phyloP scores from a whole-genome alignment of 78 protist species.

The Dictyostelium capitatum region DNA sequence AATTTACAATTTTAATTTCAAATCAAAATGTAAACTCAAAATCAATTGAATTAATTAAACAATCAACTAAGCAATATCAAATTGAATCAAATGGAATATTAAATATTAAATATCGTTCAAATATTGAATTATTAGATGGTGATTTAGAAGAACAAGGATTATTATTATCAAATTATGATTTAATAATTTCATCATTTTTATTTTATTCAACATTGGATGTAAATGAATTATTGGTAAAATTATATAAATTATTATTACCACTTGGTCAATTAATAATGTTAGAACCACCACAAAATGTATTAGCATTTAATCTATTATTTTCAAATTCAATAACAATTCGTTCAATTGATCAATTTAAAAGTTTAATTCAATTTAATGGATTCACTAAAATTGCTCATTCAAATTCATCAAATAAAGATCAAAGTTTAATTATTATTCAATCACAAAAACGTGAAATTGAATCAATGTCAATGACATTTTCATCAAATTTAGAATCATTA shows the following conservation, averaged over 20 bases:
- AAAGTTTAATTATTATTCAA: neutral
- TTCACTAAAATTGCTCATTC: neutral
- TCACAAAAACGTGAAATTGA: neutral
- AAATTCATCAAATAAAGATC: neutral
- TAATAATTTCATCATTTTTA: constrained; percentile 12
- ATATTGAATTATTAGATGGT: neutral
- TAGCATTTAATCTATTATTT: neutral
- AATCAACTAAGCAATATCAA: neutral
- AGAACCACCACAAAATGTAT: constrained; percentile 30
- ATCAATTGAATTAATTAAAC: neutral
- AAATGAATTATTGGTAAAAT: neutral
- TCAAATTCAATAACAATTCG: neutral
- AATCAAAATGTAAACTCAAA: neutral
- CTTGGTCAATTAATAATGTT: constrained; percentile 17
- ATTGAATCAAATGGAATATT: neutral
- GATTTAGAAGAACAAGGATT: constrained; percentile 14
- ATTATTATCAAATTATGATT: constrained; percentile 8
- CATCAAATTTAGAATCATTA: neutral
- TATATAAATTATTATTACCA: constrained; percentile 18
- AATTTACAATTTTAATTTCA: constrained; percentile 16
- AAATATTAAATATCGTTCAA: constrained; percentile 19
- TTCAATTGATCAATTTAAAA: neutral
- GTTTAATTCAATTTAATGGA: neutral
- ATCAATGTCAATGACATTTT: neutral
- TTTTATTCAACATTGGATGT: neutral